phyloP scores from a whole-genome alignment of 2,329 filamentous ascomycete species.

The Rutstroemia sp. region DNA sequence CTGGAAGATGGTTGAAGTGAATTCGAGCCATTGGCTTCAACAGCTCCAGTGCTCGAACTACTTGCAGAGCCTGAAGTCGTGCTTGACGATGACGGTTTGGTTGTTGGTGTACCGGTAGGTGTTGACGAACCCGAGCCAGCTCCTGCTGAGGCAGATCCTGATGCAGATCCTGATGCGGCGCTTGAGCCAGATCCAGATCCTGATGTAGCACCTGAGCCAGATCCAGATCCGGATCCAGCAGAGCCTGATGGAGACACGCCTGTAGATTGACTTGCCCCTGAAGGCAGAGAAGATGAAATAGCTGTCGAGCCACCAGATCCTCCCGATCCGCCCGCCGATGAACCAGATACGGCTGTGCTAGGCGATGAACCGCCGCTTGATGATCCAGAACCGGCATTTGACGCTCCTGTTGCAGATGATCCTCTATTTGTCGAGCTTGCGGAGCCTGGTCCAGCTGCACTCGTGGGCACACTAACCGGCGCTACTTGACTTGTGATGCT shows the following conservation, averaged over 20 bases:
- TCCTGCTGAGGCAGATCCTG: background rate
- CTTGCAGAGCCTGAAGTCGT: background rate
- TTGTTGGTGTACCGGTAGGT: background rate
- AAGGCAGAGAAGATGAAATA: background rate
- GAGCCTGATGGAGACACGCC: background rate
- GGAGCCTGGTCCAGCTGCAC: background rate
- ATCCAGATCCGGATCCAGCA: background rate
- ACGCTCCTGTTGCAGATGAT: background rate
- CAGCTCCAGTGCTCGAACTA: background rate
- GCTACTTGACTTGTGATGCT: background rate
- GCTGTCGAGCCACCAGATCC: background rate
- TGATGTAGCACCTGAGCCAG: background rate
- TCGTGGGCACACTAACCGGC: background rate
- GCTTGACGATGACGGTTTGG: background rate
- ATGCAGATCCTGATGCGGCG: background rate
- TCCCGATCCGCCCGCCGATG: no score
- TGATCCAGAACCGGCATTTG: no score
- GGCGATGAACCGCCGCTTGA: no score
- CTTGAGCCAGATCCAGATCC: background rate
- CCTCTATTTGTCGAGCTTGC: no score
- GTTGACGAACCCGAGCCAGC: background rate
- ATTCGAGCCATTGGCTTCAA: background rate
- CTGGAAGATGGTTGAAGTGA: background rate
- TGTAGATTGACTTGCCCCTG: background rate
- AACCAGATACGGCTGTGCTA: no score